phyloP scores from a whole-genome alignment of 2,329 filamentous ascomycete genomes.

The Colletotrichum lindemuthianum region DNA sequence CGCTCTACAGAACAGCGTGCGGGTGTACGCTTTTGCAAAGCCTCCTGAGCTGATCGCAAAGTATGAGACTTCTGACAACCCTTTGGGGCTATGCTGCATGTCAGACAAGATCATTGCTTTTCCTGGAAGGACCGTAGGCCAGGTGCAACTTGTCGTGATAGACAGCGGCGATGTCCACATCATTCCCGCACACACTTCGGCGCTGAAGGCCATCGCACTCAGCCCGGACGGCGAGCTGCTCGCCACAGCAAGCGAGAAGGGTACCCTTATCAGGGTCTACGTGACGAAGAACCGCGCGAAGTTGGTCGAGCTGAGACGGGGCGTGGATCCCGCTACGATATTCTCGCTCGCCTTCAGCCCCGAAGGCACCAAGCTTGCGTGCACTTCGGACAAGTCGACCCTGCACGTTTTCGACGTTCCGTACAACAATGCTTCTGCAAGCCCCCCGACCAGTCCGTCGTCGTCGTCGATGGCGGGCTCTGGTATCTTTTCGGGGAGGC shows the following conservation, averaged over 20 bases:
- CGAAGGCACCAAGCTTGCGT: constrained; percentile 81
- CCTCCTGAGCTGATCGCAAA: constrained; percentile 75
- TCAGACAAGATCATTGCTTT: constrained; percentile 80
- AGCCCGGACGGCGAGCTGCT: constrained; percentile 83
- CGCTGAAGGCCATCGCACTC: constrained; percentile 81
- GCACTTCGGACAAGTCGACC: constrained; percentile 96
- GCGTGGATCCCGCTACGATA: constrained; percentile 87
- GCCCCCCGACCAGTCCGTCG: constrained; percentile 34
- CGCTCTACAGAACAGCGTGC: constrained; percentile 82
- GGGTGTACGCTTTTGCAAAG: constrained; percentile 82
- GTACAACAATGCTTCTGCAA: constrained; percentile 55
- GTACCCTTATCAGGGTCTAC: constrained; percentile 89
- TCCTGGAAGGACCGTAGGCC: constrained; percentile 86
- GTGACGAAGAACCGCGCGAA: constrained; percentile 82
- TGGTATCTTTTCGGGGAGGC: constrained; percentile 40
- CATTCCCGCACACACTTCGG: constrained; percentile 86
- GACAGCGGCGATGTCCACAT: constrained; percentile 87
- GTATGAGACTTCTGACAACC: constrained; percentile 89
- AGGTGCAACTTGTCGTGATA: constrained; percentile 88
- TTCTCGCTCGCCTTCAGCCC: constrained; percentile 91
- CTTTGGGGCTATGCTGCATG: constrained; percentile 80
- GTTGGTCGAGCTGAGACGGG: constrained; percentile 85
- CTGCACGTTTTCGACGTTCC: constrained; percentile 93
- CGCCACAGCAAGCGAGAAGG: constrained; percentile 90
- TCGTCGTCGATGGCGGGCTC: constrained; percentile 38